Evolutionary conservation across 2,329 filamentous ascomycete species (phyloP).

Genomic region (Albophoma yamanashiensis): DNA sequence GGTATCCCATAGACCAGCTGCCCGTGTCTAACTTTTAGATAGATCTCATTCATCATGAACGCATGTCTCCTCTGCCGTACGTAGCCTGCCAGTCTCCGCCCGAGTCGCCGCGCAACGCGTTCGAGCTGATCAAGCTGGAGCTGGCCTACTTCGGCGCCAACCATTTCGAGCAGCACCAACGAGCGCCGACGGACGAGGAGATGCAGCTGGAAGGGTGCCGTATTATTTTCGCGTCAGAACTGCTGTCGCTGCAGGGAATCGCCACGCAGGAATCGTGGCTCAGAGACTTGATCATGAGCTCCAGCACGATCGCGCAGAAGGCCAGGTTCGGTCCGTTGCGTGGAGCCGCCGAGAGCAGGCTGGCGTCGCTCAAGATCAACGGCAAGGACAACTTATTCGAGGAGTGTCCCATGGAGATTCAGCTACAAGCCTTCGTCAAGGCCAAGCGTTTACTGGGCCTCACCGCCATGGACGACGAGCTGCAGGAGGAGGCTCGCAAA

Average conservation of each 20-base stretch:
- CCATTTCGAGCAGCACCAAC: conserved; percentile 28
- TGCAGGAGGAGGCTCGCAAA: conserved; percentile 48
- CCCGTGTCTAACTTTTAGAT: conserved; percentile 29
- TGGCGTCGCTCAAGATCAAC: conserved; percentile 42
- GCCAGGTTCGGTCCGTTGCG: conserved; percentile 39
- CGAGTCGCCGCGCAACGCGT: conserved; percentile 43
- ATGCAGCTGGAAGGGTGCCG: conserved; percentile 48
- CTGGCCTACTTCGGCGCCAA: conserved; percentile 40
- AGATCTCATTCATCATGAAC: conserved; percentile 56
- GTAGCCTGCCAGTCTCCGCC: conserved; percentile 32
- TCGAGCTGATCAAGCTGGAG: conserved; percentile 50
- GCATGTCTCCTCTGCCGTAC: conserved; percentile 44
- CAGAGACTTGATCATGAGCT: conserved; percentile 45
- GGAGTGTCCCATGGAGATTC: conserved; percentile 42
- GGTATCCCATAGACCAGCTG: conserved; percentile 24
- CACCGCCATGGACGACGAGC: conserved; percentile 47
- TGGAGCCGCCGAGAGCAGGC: conserved; percentile 32
- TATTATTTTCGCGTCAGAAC: conserved; percentile 45
- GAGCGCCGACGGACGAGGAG: conserved; percentile 37
- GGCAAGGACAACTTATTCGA: conserved; percentile 48
- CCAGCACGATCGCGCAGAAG: conserved; percentile 27
- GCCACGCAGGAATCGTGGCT: conserved; percentile 39
- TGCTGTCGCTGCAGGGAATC: conserved; percentile 27
- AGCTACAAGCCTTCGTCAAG: conserved; percentile 42
- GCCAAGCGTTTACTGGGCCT: conserved; percentile 42